phyloP scores from a whole-genome alignment of 345 rosid species.

The Brassica incana region DNA sequence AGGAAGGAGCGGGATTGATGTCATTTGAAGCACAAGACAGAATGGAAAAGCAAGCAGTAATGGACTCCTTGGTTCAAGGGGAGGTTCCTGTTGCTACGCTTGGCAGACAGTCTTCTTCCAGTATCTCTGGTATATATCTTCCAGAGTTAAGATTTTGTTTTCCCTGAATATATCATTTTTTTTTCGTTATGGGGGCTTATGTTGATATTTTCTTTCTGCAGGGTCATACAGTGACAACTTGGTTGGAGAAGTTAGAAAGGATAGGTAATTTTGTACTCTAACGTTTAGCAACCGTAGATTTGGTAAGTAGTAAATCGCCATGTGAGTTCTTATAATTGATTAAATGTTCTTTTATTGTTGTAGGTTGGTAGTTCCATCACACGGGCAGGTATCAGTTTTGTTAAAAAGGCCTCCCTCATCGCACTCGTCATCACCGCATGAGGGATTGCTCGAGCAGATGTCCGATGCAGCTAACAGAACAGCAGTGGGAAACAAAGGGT shows the following conservation, averaged over 20 bases:
- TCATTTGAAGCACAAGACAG: slow-evolving; percentile 43
- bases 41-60: slow-evolving; percentile 38
- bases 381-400: slow-evolving; percentile 49
- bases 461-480: slow-evolving; percentile 44
- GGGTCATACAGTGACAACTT: slow-evolving; percentile 41
- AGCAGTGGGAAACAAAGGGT: slow-evolving; percentile 48
- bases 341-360: background rate
- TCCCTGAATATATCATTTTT: background rate
- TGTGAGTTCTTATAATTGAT: background rate
- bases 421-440: slow-evolving; percentile 12
- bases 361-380: slow-evolving; percentile 40
- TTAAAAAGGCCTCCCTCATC: slow-evolving; percentile 46
- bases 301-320: background rate
- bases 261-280: slow-evolving; percentile 43
- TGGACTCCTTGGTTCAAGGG: slow-evolving; percentile 29
- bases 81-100: slow-evolving; percentile 37
- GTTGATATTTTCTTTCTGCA: slow-evolving; percentile 23
- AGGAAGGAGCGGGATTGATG: slow-evolving; percentile 38
- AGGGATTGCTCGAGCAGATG: slow-evolving; percentile 45
- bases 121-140: slow-evolving; percentile 42
- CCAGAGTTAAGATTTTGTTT: slow-evolving; percentile 41
- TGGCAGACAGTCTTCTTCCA: slow-evolving; percentile 40
- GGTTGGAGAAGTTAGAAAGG: slow-evolving; percentile 45
- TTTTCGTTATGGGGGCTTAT: slow-evolving; percentile 6
- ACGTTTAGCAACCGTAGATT: background rate